Conservation (phyloP, 495 filamentous ascomycete genomes). For the Penicillium bovifimosum region DNA sequence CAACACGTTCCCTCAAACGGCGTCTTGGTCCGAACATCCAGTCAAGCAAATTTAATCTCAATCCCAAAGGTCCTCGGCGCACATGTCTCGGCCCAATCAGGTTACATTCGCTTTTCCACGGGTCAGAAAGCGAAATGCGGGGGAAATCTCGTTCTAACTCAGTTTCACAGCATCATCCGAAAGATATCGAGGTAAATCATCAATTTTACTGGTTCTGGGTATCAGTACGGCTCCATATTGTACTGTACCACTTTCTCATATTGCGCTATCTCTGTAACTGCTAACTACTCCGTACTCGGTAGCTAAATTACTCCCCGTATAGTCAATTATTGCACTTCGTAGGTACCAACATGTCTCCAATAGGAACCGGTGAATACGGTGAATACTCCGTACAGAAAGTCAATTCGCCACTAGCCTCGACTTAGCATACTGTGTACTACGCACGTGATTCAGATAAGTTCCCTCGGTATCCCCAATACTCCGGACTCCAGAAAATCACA, state of each 20-base stretch:
- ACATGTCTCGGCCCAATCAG: background rate
- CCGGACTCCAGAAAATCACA: slow-evolving; percentile 3
- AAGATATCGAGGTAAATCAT: background rate
- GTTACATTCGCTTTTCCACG: background rate
- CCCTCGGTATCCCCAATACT: slow-evolving; percentile 9
- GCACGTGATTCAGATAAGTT: slow-evolving; percentile 3
- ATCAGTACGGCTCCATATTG: no score
- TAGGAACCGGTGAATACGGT: no score
- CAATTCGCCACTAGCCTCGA: background rate
- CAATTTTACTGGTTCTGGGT: background rate
- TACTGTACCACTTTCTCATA: no score
- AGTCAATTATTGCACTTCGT: no score
- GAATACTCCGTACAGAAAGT: no score
- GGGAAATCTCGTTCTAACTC: slow-evolving; percentile 11
- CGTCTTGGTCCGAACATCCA: background rate
- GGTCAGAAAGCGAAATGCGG: slow-evolving; percentile 13
- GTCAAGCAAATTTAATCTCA: background rate
- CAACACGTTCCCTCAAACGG: background rate
- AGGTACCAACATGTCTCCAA: no score
- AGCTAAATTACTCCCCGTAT: no score
- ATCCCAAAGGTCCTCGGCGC: background rate
- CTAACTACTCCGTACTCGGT: no score
- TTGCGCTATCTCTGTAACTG: no score
- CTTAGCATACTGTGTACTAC: background rate
- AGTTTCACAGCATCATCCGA: slow-evolving; percentile 7